phyloP scores from a whole-genome alignment of 148 eudicot species.

The Fagopyrum esculentum region DNA sequence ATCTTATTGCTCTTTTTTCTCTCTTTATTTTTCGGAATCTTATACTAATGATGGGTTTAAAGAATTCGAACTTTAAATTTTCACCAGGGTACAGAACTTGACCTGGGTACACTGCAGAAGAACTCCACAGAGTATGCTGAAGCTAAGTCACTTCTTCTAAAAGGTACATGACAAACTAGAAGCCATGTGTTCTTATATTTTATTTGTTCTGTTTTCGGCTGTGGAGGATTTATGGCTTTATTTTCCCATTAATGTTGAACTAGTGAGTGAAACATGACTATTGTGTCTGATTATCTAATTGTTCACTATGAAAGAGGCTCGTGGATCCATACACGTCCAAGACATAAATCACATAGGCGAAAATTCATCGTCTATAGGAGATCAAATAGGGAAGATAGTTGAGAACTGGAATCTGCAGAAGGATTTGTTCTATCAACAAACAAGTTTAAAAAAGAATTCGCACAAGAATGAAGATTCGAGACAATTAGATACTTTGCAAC shows the following conservation, averaged over 20 bases:
- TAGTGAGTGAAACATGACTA: background rate
- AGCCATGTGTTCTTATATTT: too few relatives aligned
- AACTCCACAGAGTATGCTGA: slow-evolving; percentile 56
- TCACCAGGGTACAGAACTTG: slow-evolving; percentile 71
- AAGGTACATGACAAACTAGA: slow-evolving; percentile 31
- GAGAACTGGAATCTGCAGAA: slow-evolving; percentile 55
- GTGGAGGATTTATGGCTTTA: too few relatives aligned
- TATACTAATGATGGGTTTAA: too few relatives aligned
- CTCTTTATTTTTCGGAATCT: background rate
- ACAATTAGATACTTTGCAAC: too few relatives aligned
- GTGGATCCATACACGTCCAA: slow-evolving; percentile 41
- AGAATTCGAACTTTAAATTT: background rate
- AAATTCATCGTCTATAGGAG: slow-evolving; percentile 40
- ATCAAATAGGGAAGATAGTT: slow-evolving; percentile 41
- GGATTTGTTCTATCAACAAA: slow-evolving; percentile 41
- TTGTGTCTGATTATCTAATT: background rate
- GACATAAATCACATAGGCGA: slow-evolving; percentile 64
- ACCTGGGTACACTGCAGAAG: slow-evolving; percentile 43
- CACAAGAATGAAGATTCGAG: background rate
- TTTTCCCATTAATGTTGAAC: too few relatives aligned
- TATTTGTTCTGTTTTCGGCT: too few relatives aligned
- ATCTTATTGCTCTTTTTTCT: background rate
- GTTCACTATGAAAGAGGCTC: slow-evolving; percentile 38
- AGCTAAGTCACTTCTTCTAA: slow-evolving; percentile 52
- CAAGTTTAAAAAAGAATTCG: background rate